Conservation (phyloP, 257 asterid genomes). For the Przewalskia tangutica region DNA sequence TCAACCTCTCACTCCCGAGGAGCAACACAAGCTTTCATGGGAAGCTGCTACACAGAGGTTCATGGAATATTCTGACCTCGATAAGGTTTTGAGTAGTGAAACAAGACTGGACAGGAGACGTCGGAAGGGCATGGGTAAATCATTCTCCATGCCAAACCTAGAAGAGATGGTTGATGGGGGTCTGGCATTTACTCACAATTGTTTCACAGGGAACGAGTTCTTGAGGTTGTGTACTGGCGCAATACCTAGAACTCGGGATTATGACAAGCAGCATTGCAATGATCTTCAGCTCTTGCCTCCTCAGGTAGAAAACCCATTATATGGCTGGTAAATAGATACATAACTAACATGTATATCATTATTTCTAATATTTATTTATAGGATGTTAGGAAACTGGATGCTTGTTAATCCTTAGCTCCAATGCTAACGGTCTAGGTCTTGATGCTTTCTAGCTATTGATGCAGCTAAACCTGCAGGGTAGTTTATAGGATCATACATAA, state of each 20-base stretch:
- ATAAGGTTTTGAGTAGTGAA: constrained; percentile 38
- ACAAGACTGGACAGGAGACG: constrained; percentile 14
- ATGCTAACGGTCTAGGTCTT: neutral
- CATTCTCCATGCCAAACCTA: constrained; percentile 59
- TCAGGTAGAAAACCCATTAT: constrained; percentile 83
- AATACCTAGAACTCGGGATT: constrained; percentile 69
- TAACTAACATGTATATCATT: constrained; percentile 28
- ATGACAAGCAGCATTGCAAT: constrained; percentile 56
- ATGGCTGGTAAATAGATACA: constrained; percentile 68
- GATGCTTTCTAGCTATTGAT: neutral
- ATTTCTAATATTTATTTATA: constrained; percentile 15
- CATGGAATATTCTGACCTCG: constrained; percentile 75
- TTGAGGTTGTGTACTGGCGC: constrained; percentile 86
- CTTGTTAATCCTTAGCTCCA: neutral
- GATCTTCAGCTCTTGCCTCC: constrained; percentile 85
- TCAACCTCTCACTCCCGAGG: constrained; percentile 76
- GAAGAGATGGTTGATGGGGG: constrained; percentile 72
- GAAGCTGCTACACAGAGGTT: constrained; percentile 97
- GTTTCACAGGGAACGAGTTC: constrained; percentile 82
- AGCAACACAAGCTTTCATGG: constrained; percentile 79
- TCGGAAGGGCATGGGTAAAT: constrained; percentile 31
- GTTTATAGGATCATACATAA: neutral
- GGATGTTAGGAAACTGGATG: neutral
- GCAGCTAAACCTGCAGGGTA: neutral
- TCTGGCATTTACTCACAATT: constrained; percentile 79